Evolutionary conservation across 345 rosid species (phyloP).

Genomic region (Excoecaria agallocha): DNA sequence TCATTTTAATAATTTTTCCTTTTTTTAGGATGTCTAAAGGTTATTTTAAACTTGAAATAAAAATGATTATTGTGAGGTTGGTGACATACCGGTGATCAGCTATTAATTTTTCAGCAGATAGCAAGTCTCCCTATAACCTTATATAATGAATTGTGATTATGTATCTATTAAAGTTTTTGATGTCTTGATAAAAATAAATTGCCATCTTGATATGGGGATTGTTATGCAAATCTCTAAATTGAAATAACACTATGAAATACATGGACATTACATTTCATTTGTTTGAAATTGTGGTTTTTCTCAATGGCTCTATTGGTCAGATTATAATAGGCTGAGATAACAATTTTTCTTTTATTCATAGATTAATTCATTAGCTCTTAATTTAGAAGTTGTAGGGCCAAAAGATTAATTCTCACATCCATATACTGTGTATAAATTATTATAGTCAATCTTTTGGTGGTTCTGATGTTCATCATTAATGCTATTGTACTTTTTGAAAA

Average conservation of each 20-base stretch:
- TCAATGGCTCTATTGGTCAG: background rate
- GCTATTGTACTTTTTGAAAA: background rate
- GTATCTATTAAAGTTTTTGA: no score
- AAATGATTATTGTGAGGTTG: background rate
- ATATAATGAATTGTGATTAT: background rate
- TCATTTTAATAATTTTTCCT: background rate
- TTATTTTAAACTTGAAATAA: background rate
- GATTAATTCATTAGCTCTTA: background rate
- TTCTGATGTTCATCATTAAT: background rate
- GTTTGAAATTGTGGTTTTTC: background rate
- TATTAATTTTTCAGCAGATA: background rate
- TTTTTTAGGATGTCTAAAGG: background rate
- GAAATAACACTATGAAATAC: background rate
- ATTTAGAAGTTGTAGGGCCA: background rate
- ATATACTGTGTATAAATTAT: no score
- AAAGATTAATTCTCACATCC: background rate
- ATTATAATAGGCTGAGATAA: background rate
- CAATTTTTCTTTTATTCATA: background rate
- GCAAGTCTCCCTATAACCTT: background rate
- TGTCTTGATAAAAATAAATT: background rate
- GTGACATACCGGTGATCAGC: background rate
- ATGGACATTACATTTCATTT: background rate
- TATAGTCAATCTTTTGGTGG: background rate
- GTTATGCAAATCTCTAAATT: background rate
- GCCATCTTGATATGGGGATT: background rate